These are phyloP conservation scores for Umbelopsis ramanniana DNA, from an alignment of 192 early-diverging fungal genomes.

Conservation along the genomic window DNA sequence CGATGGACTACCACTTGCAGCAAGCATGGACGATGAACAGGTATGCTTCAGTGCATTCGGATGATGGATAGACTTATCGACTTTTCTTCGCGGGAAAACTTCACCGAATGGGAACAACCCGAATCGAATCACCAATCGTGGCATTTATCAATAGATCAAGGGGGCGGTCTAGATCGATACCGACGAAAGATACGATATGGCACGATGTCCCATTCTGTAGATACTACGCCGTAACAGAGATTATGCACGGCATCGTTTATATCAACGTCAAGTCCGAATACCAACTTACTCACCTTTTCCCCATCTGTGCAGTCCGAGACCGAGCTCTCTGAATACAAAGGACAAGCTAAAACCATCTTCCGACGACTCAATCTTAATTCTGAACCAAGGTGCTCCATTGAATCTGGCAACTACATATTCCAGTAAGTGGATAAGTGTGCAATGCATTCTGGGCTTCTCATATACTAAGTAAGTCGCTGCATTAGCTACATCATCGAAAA, in stretches of 20 bases:
- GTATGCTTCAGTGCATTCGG: slow-evolving; percentile 35
- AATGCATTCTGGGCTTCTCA: background rate
- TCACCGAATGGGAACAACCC: background rate
- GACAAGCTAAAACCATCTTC: slow-evolving; percentile 93
- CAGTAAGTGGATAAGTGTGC: slow-evolving; percentile 60
- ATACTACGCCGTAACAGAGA: too few relatives aligned
- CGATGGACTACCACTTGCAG: slow-evolving; percentile 93
- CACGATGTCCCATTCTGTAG: too few relatives aligned
- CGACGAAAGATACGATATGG: too few relatives aligned
- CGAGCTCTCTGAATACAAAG: slow-evolving; percentile 91
- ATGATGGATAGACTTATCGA: background rate
- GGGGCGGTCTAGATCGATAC: too few relatives aligned
- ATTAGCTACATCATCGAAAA: slow-evolving; percentile 90
- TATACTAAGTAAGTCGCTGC: background rate
- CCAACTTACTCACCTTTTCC: background rate
- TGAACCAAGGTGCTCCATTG: slow-evolving; percentile 92
- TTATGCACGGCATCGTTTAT: too few relatives aligned
- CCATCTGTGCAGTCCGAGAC: slow-evolving; percentile 58
- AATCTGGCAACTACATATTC: slow-evolving; percentile 87
- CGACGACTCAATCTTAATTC: slow-evolving; percentile 85
- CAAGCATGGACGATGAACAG: slow-evolving; percentile 95
- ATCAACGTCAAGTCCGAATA: too few relatives aligned
- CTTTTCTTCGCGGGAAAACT: background rate
- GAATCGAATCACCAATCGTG: background rate
- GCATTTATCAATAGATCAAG: too few relatives aligned